Conservation (phyloP, 2,329 filamentous ascomycete genomes). For the Aspergillus pseudoterreus region DNA sequence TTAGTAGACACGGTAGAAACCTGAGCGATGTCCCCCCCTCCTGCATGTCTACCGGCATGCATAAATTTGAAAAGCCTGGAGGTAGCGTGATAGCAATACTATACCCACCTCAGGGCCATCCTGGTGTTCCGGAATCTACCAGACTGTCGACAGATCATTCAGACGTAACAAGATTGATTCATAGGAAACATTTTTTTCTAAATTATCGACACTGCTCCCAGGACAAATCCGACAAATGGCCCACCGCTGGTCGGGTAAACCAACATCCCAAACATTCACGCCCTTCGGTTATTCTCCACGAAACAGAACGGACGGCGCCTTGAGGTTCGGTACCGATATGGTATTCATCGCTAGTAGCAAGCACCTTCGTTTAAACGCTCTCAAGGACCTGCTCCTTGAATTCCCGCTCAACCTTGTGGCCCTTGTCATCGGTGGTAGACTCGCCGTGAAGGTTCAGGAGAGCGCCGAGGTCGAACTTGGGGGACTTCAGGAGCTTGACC, state of each 20-base stretch:
- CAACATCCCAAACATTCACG: background rate
- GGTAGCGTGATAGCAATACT: no score
- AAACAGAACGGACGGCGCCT: background rate
- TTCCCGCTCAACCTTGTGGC: conserved; percentile 97
- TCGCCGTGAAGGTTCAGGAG: conserved; percentile 97
- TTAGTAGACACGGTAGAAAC: no score
- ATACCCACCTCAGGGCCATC: no score
- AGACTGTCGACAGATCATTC: no score
- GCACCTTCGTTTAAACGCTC: conserved; percentile 65
- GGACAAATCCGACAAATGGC: background rate
- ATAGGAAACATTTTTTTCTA: conserved; percentile 5
- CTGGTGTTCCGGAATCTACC: no score
- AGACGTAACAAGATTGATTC: conserved; percentile 6
- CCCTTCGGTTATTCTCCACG: background rate
- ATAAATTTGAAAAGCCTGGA: no score
- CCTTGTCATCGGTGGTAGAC: conserved; percentile 90
- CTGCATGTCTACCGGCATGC: no score
- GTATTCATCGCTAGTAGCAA: conserved; percentile 36
- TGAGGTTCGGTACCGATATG: conserved; percentile 66
- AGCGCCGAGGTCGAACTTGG: conserved; percentile 98
- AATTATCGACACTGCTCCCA: conserved; percentile 2
- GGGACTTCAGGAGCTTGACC: conserved; percentile 97
- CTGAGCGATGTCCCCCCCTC: no score
- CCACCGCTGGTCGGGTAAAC: background rate
- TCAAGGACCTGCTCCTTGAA: conserved; percentile 98